Conservation (phyloP, 768 basidiomycete species). For the Hygrophorus pudorinus region DNA sequence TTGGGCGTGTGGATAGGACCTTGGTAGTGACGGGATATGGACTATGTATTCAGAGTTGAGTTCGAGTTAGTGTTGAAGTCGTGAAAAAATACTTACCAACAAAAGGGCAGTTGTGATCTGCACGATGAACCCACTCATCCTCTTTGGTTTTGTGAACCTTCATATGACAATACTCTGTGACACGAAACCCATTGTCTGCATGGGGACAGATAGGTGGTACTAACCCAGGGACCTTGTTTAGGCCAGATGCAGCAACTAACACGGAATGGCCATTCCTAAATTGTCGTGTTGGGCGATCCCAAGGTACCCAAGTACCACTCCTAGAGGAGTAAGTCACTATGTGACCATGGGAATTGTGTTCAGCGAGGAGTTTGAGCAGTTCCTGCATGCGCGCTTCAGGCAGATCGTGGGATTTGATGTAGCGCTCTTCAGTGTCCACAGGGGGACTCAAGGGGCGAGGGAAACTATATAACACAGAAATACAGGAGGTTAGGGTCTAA, state of each 20-base stretch:
- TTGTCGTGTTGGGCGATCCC: background rate
- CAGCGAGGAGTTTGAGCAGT: background rate
- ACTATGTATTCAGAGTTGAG: slow-evolving; percentile 45
- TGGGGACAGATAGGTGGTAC: background rate
- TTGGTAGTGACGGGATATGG: background rate
- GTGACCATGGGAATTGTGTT: background rate
- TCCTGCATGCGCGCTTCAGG: background rate
- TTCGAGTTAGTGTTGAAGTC: slow-evolving; percentile 21
- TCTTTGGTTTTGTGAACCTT: background rate
- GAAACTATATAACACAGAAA: too few species aligned
- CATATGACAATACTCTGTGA: background rate
- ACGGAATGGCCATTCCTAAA: background rate
- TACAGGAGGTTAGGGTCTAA: too few species aligned
- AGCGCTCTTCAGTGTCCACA: too few species aligned
- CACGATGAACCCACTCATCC: background rate
- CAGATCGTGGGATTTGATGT: background rate
- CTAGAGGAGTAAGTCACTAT: background rate
- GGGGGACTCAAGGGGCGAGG: too few species aligned
- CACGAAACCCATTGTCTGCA: background rate
- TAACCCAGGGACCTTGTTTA: background rate
- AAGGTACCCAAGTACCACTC: background rate
- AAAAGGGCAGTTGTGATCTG: background rate
- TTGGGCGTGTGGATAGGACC: too few species aligned
- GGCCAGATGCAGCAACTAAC: background rate
- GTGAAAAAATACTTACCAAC: background rate